Evolutionary conservation across 371 early-diverging fungal genomes (phyloP), one percentile per base, ranked within the genome.

Genomic region (Globomyces sp.): DNA sequence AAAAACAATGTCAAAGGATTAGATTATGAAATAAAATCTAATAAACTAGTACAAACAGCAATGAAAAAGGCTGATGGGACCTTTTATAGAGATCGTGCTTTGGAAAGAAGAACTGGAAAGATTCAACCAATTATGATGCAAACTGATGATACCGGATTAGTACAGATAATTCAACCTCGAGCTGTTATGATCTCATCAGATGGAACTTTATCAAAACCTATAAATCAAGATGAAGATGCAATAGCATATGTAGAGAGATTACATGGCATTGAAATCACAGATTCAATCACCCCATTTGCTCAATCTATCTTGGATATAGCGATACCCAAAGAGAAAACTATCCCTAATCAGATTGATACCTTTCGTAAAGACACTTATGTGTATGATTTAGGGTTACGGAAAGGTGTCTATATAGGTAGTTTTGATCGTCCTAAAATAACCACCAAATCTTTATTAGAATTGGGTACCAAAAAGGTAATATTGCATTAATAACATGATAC

Each of bases 171-270:
- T 55, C 40, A 39, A 1, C 55, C 55, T 4, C 24, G 55, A 24
- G 24, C 24, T 24, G 24, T 24, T 24, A 24, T 24, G 24, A 24
- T 24, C 24, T 24, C 24, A 24, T 24, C 24, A 24, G 24, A 24
- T 24, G 24, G 24, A 24, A 24, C 24, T 0, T 24, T 24, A 24
- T 24, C 24, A 24, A 36, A 55, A 39, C 40, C 55, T 24, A 55
- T 55, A 39, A 55, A 55, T 39, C 36, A 55, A 13, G 55, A 55
- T 55, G 55, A 39, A n/a, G 55, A 55, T 2, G 55, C 55, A 13
- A 36, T 39, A n/a, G 55, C 36, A 13, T 55, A 55, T 39, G 1
- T 55, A 55, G 36, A 36, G 5, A 36, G 40, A 55, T 55, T 55
- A 55, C 40, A 55, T 40, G 24, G 24, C 24, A 24, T 24, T 24